Conservation (phyloP, 768 basidiomycete species). For the Kockovaella imperatae region DNA sequence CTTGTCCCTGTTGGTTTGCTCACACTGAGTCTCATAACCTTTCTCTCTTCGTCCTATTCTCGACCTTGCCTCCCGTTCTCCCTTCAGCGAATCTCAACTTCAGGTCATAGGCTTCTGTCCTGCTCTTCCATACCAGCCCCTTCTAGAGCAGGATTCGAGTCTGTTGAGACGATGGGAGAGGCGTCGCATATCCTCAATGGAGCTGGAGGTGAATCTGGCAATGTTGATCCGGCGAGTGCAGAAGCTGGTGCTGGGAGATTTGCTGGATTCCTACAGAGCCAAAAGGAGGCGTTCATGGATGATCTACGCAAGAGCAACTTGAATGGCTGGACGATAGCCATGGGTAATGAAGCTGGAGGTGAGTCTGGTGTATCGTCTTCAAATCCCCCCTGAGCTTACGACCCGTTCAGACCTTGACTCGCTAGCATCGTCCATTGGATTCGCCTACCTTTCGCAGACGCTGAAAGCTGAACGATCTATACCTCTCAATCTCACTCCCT, state of each 20-base stretch:
- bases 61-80: slow-evolving; percentile 36
- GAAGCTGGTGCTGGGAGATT: slow-evolving; percentile 19
- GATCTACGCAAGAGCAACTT: slow-evolving; percentile 52
- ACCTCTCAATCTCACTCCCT: slow-evolving; percentile 63
- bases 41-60: slow-evolving; percentile 14
- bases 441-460: slow-evolving; percentile 64
- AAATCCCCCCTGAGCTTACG: neutral
- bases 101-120: slow-evolving; percentile 21
- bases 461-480: slow-evolving; percentile 55
- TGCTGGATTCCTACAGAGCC: slow-evolving; percentile 46
- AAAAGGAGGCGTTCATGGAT: slow-evolving; percentile 58
- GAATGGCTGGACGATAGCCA: slow-evolving; percentile 69
- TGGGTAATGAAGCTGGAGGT: slow-evolving; percentile 98
- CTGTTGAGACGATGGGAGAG: neutral
- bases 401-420: slow-evolving; percentile 70
- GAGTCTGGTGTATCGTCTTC: slow-evolving; percentile 9
- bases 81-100: slow-evolving; percentile 18
- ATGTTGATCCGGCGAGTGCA: neutral
- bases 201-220: neutral
- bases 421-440: slow-evolving; percentile 75
- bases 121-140: slow-evolving; percentile 10
- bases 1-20: neutral
- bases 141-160: neutral
- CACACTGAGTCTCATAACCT: neutral
- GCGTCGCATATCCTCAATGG: too few species aligned